phyloP scores from a whole-genome alignment of 179 eudicot species.

The Beta macrorhiza region DNA sequence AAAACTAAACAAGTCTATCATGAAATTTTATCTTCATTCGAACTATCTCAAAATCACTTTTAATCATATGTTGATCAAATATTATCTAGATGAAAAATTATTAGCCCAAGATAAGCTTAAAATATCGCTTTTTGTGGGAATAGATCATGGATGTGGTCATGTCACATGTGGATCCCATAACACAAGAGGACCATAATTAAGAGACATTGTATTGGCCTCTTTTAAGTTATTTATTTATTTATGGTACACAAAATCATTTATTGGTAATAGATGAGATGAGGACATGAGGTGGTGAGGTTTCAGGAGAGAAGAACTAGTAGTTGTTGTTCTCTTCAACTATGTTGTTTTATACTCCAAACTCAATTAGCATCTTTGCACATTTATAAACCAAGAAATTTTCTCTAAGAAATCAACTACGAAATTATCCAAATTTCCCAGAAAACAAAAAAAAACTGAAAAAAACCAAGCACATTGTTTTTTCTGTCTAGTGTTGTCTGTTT shows the following conservation, averaged over 20 bases:
- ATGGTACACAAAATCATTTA: not conserved
- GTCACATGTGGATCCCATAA: not conserved
- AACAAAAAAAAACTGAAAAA: too few relatives aligned
- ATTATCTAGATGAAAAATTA: too few relatives aligned
- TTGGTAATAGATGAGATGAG: conserved; percentile 3
- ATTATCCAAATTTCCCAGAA: too few relatives aligned
- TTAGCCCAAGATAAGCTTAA: too few relatives aligned
- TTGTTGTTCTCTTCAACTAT: not conserved
- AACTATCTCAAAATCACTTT: too few relatives aligned
- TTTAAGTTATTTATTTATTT: not conserved
- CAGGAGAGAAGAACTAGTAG: not conserved
- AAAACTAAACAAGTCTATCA: too few relatives aligned
- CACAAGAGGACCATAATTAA: not conserved
- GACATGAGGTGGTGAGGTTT: not conserved
- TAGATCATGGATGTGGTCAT: too few relatives aligned
- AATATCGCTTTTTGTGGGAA: too few relatives aligned
- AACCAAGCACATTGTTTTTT: conserved; percentile 24
- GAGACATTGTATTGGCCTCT: not conserved
- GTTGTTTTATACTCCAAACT: not conserved
- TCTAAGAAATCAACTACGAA: not conserved
- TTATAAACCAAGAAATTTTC: conserved; percentile 6
- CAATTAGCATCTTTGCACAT: conserved; percentile 7
- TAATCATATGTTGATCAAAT: too few relatives aligned
- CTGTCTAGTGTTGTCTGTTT: not conserved
- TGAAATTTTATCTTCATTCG: too few relatives aligned